phyloP scores from a whole-genome alignment of 2,329 filamentous ascomycete genomes.

The Fusarium secorum region DNA sequence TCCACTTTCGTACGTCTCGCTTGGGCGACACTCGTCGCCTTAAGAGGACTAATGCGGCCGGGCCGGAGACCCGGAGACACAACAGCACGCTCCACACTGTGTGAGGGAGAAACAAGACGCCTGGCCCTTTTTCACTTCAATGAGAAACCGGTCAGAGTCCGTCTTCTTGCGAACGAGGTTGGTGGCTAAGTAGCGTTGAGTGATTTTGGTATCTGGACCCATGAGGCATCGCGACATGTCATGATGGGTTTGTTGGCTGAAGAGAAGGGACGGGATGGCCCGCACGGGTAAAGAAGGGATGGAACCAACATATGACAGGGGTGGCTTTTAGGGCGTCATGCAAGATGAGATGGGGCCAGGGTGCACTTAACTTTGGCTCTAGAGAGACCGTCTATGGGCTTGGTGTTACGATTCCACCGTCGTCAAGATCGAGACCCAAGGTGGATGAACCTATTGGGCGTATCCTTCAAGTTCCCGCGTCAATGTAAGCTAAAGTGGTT shows the following conservation, averaged over 20 bases:
- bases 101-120: background rate
- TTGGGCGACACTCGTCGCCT: constrained; percentile 31
- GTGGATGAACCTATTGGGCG: background rate
- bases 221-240: constrained; percentile 6
- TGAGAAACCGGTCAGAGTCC: background rate
- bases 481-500: background rate
- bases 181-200: background rate
- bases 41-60: constrained; percentile 35
- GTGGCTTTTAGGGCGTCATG: background rate
- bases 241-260: background rate
- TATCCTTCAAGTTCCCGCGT: background rate
- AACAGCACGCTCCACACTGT: constrained; percentile 28
- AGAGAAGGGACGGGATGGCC: constrained; percentile 35
- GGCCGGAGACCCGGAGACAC: constrained; percentile 26
- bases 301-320: constrained; percentile 28
- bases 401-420: background rate
- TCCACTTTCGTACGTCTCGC: constrained; percentile 34
- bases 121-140: background rate
- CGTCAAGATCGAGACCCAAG: background rate
- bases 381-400: background rate
- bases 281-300: constrained; percentile 28
- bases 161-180: background rate
- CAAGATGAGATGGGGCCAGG: background rate
- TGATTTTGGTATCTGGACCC: background rate
- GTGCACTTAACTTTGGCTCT: background rate